A percentile compares a stretch with the other conserved stretches of the same genome.
Evolutionary conservation across 2,329 filamentous ascomycete genomes (phyloP).

Genomic region (Cladosporium colombiae): DNA sequence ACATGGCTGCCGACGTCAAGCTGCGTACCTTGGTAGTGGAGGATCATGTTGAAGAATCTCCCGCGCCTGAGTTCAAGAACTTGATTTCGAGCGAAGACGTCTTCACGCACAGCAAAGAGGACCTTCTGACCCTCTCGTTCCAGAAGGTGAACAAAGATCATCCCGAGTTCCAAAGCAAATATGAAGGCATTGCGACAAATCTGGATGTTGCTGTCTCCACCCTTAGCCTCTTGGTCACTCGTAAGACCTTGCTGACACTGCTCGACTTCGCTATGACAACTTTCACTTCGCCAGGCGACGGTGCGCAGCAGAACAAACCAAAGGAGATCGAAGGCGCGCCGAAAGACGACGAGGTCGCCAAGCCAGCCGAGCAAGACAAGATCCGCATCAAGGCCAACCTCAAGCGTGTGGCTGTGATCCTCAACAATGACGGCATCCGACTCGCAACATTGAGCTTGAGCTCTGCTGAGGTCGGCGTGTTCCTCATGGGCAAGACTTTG

Average conservation of each 20-base stretch:
- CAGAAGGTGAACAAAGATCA: constrained; percentile 85
- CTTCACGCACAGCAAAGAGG: constrained; percentile 67
- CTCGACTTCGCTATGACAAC: constrained; percentile 93
- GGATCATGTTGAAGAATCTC: constrained; percentile 87
- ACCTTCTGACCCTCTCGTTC: constrained; percentile 87
- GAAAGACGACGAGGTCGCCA: constrained; percentile 37
- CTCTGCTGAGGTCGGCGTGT: constrained; percentile 87
- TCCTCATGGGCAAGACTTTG: constrained; percentile 83
- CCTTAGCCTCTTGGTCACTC: constrained; percentile 92
- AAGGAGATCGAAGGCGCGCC: constrained; percentile 31
- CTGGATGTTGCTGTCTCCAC: constrained; percentile 89
- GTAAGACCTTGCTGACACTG: constrained; percentile 86
- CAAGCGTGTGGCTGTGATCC: constrained; percentile 87
- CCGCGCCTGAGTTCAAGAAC: constrained; percentile 88
- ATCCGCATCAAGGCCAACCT: constrained; percentile 92
- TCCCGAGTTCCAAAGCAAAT: constrained; percentile 88
- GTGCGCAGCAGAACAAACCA: constrained; percentile 25
- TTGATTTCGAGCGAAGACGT: constrained; percentile 90
- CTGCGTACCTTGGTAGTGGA: constrained; percentile 85
- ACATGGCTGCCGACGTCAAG: constrained; percentile 90
- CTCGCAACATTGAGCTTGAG: constrained; percentile 90
- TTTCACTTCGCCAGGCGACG: constrained; percentile 59
- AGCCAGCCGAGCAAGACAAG: constrained; percentile 61
- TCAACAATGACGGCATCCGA: constrained; percentile 97
- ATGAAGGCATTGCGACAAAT: constrained; percentile 91